Percentiles rank a stretch among this genome's conserved stretches.
Conservation (phyloP, 2,329 filamentous ascomycete genomes). For the Pochonia chlamydosporia region DNA sequence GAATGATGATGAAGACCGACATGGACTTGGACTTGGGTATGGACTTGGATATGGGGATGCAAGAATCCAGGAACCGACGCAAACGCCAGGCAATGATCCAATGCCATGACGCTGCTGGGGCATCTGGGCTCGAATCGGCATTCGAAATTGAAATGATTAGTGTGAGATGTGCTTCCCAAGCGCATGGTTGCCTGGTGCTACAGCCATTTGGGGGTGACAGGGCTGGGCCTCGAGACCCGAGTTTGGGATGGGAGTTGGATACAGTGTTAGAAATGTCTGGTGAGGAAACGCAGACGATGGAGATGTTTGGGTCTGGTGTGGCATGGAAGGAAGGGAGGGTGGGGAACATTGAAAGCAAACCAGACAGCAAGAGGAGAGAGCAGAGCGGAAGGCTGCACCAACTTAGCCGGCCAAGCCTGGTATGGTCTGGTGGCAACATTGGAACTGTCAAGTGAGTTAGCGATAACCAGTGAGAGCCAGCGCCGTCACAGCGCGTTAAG, state of each 20-base stretch:
- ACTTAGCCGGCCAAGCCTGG: too few relatives aligned
- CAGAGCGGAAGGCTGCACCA: too few relatives aligned
- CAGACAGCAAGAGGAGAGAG: too few relatives aligned
- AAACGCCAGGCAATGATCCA: background rate
- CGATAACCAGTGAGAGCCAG: background rate
- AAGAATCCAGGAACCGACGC: constrained; percentile 11
- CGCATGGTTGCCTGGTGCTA: constrained; percentile 26
- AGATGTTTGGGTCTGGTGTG: too few relatives aligned
- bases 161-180: constrained; percentile 5
- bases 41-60: constrained; percentile 1
- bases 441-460: too few relatives aligned
- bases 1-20: too few relatives aligned
- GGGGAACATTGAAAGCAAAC: too few relatives aligned
- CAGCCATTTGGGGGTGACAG: constrained; percentile 11
- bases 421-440: constrained; percentile 11
- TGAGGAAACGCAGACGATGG: too few relatives aligned
- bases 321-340: too few relatives aligned
- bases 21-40: background rate
- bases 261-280: too few relatives aligned
- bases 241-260: too few relatives aligned
- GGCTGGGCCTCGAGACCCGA: too few relatives aligned
- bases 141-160: constrained; percentile 1
- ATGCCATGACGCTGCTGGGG: background rate
- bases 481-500: constrained; percentile 11
- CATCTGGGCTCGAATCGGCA: background rate